A percentile compares a stretch with the other conserved stretches of the same genome.
These are phyloP conservation scores for Alnus glutinosa DNA, from an alignment of 306 rosid species.

Conservation along the genomic window DNA sequence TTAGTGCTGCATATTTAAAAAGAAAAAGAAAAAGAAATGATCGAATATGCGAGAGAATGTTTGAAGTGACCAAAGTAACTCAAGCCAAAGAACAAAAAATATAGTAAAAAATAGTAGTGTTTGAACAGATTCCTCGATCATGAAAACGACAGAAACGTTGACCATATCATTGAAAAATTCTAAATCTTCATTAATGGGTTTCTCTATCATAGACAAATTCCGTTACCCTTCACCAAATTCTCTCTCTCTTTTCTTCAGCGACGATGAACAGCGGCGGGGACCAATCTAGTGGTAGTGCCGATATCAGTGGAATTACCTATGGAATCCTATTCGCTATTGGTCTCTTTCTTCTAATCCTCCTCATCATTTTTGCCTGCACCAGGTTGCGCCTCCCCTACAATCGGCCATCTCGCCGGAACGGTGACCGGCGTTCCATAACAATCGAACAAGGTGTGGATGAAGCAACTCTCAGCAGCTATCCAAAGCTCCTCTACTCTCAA, in stretches of 20 bases:
- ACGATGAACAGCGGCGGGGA: neutral
- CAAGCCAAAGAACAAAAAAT: neutral
- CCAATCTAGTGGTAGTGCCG: neutral
- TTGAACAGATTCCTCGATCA: neutral
- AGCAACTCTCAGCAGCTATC: slow-evolving; percentile 28
- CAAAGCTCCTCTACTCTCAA: slow-evolving; percentile 31
- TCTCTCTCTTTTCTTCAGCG: neutral
- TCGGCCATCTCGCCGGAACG: neutral
- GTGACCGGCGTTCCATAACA: neutral
- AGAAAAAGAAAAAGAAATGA: neutral
- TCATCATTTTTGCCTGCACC: slow-evolving; percentile 30
- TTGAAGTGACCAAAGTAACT: neutral
- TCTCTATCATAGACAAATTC: neutral
- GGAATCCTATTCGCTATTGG: slow-evolving; percentile 17
- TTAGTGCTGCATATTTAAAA: no score
- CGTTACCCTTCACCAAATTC: neutral
- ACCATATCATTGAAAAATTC: neutral
- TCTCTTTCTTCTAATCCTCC: neutral
- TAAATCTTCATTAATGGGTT: neutral
- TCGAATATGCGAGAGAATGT: neutral
- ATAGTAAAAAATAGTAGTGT: neutral
- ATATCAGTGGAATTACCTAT: slow-evolving; percentile 5
- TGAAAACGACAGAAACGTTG: neutral
- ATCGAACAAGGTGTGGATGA: slow-evolving; percentile 26
- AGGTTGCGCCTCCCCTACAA: slow-evolving; percentile 14